Percentiles rank a stretch among this genome's conserved stretches.
These are phyloP conservation scores for Coniochaeta sp. DNA, from an alignment of 2,329 filamentous ascomycete species.

Conservation along the genomic window DNA sequence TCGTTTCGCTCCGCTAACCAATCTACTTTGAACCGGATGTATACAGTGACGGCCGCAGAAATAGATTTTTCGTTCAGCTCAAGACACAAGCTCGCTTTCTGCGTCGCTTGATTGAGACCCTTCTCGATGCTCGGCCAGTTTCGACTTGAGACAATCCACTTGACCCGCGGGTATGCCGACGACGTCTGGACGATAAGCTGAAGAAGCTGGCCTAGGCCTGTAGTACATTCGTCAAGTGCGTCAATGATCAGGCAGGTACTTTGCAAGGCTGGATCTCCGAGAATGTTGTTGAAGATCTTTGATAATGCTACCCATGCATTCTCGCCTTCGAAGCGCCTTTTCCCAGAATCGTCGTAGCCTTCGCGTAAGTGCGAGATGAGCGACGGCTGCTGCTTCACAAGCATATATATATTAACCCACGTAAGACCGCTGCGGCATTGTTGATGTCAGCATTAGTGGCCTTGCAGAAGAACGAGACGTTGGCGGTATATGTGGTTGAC, in stretches of 20 bases:
- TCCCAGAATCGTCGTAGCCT: conserved; percentile 21
- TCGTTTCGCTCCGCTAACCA: no score
- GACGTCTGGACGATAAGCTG: conserved; percentile 21
- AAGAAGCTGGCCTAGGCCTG: conserved; percentile 21
- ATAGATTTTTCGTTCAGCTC: conserved; percentile 23
- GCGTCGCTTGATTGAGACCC: conserved; percentile 8
- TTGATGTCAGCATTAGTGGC: conserved; percentile 16
- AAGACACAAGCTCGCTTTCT: conserved; percentile 20
- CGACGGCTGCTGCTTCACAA: conserved; percentile 16
- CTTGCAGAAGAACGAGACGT: conserved; percentile 21
- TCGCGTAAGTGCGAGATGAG: conserved; percentile 25
- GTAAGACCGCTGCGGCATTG: conserved; percentile 20
- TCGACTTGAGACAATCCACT: conserved; percentile 35
- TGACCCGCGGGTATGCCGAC: conserved; percentile 16
- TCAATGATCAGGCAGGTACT: conserved; percentile 31
- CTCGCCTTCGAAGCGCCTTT: conserved; percentile 24
- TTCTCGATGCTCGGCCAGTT: conserved; percentile 26
- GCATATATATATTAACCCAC: conserved; percentile 18
- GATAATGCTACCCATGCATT: conserved; percentile 30
- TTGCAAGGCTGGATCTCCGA: conserved; percentile 23
- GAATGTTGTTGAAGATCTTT: conserved; percentile 28
- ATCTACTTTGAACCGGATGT: no score
- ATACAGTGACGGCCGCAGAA: no score
- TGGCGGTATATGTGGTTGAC: no score
- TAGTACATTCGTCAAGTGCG: conserved; percentile 36